phyloP scores from a whole-genome alignment of 2,329 filamentous ascomycete genomes.

The Fusarium nanum region DNA sequence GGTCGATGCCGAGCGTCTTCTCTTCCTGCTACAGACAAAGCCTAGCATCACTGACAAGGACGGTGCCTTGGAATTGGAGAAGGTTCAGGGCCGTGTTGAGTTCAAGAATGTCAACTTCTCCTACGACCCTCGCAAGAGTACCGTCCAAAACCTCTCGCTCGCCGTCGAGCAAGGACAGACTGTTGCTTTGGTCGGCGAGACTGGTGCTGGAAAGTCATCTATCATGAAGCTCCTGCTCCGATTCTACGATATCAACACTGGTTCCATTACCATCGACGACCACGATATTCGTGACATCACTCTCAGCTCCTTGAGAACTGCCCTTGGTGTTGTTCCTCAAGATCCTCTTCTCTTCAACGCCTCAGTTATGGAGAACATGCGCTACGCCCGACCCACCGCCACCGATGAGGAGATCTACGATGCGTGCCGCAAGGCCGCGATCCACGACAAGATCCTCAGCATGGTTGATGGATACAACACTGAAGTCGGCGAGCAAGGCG shows the following conservation, averaged over 20 bases:
- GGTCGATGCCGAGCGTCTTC: conserved; percentile 73
- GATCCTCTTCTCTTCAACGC: conserved; percentile 73
- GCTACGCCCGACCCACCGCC: conserved; percentile 70
- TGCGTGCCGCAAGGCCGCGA: conserved; percentile 70
- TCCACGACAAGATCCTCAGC: conserved; percentile 72
- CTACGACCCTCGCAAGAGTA: conserved; percentile 65
- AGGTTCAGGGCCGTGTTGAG: conserved; percentile 61
- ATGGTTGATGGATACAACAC: conserved; percentile 65
- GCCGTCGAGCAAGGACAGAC: conserved; percentile 64
- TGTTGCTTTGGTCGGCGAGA: conserved; percentile 70
- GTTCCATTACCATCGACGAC: conserved; percentile 67
- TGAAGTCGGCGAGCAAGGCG: conserved; percentile 67
- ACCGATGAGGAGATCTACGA: conserved; percentile 69
- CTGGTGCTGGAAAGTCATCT: conserved; percentile 72
- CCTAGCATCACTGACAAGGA: conserved; percentile 64
- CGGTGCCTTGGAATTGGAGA: conserved; percentile 57
- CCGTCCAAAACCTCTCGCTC: conserved; percentile 62
- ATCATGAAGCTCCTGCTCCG: conserved; percentile 70
- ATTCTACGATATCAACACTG: conserved; percentile 68
- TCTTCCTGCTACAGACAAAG: conserved; percentile 67
- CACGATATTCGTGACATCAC: conserved; percentile 70
- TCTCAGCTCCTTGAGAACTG: conserved; percentile 66
- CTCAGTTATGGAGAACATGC: conserved; percentile 72
- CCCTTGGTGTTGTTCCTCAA: conserved; percentile 73
- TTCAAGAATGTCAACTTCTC: conserved; percentile 67